Conservation (phyloP, 495 filamentous ascomycete species). For the Tuber indicum region DNA sequence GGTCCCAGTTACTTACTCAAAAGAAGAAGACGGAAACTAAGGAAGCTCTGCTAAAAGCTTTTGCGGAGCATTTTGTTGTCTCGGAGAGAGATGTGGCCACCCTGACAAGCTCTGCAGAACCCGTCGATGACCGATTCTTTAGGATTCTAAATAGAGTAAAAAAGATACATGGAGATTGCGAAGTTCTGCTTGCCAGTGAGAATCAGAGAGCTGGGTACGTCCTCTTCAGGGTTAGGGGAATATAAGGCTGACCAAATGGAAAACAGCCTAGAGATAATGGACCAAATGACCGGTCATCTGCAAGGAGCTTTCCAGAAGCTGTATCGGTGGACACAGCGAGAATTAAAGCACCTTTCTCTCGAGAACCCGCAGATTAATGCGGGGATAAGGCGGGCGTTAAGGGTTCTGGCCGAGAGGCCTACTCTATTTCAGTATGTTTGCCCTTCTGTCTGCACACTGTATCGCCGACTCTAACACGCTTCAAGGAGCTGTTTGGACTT, state of each 20-base stretch:
- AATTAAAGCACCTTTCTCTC: slow-evolving; percentile 86
- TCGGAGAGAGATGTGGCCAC: slow-evolving; percentile 67
- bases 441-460: slow-evolving; percentile 4
- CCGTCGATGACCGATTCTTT: slow-evolving; percentile 85
- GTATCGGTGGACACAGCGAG: slow-evolving; percentile 87
- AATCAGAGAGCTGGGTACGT: slow-evolving; percentile 56
- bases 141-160: slow-evolving; percentile 70
- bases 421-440: slow-evolving; percentile 63
- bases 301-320: slow-evolving; percentile 91
- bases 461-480: slow-evolving; percentile 5
- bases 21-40: slow-evolving; percentile 76
- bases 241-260: slow-evolving; percentile 18
- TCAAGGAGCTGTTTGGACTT: slow-evolving; percentile 71
- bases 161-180: slow-evolving; percentile 78
- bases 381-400: slow-evolving; percentile 73
- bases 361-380: slow-evolving; percentile 90
- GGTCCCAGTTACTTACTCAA: slow-evolving; percentile 64
- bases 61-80: slow-evolving; percentile 76
- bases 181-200: slow-evolving; percentile 81
- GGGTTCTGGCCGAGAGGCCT: slow-evolving; percentile 83
- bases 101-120: slow-evolving; percentile 68
- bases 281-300: slow-evolving; percentile 75
- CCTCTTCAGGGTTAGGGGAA: slow-evolving; percentile 16
- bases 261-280: slow-evolving; percentile 65
- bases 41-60: slow-evolving; percentile 72